A percentile compares a stretch with the other conserved stretches of the same genome.
Conservation (phyloP, 2,329 filamentous ascomycete species). For the Aspergillus terreus region DNA sequence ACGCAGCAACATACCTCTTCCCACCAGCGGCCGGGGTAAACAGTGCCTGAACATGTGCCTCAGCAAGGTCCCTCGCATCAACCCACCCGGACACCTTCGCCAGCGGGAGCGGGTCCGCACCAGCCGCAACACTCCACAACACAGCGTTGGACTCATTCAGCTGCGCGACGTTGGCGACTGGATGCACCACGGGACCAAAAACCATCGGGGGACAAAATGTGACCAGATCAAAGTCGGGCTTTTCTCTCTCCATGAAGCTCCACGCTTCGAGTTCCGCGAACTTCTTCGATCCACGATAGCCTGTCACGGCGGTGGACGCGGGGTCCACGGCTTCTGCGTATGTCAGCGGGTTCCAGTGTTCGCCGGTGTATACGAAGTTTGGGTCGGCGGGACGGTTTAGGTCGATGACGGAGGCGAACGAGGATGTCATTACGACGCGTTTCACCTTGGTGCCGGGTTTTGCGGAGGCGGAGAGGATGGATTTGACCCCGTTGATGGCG, state of each 20-base stretch:
- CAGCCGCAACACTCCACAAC: slow-evolving; percentile 40
- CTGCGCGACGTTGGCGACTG: slow-evolving; percentile 27
- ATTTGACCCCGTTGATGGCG: slow-evolving; percentile 45
- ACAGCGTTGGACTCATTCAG: slow-evolving; percentile 44
- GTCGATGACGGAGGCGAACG: slow-evolving; percentile 27
- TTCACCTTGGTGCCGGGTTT: slow-evolving; percentile 13
- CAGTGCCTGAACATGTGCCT: slow-evolving; percentile 42
- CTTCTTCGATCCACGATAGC: slow-evolving; percentile 32
- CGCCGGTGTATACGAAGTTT: slow-evolving; percentile 23
- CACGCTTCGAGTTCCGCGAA: slow-evolving; percentile 29
- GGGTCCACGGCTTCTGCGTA: slow-evolving; percentile 24
- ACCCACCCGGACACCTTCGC: slow-evolving; percentile 34
- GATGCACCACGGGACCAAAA: slow-evolving; percentile 44
- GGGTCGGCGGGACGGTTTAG: slow-evolving; percentile 8
- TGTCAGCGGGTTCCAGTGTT: slow-evolving; percentile 30
- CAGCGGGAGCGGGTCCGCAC: slow-evolving; percentile 29
- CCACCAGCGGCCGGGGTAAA: slow-evolving; percentile 26
- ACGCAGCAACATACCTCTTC: slow-evolving; percentile 36
- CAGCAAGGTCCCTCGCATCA: slow-evolving; percentile 46
- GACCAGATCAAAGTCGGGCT: slow-evolving; percentile 41
- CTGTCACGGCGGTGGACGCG: slow-evolving; percentile 19
- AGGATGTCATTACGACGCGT: slow-evolving; percentile 29
- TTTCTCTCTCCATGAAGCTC: slow-evolving; percentile 30
- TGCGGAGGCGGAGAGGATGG: slow-evolving; percentile 35
- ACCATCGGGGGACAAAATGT: slow-evolving; percentile 45